Percentiles rank a stretch among this genome's conserved stretches.
Conservation (phyloP, 2,329 filamentous ascomycete genomes). For the Aspergillus tamarii region DNA sequence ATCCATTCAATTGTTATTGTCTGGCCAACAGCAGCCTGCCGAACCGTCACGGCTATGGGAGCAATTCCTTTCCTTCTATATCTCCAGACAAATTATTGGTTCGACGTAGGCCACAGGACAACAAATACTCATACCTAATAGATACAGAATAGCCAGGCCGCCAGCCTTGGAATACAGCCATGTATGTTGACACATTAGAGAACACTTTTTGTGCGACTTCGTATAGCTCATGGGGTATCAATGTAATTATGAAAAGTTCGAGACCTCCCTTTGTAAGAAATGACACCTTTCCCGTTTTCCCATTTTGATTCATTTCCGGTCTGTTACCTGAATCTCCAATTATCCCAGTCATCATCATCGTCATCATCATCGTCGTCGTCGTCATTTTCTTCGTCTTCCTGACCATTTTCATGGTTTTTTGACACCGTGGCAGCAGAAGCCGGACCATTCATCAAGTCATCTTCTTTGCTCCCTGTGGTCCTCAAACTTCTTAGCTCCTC, state of each 20-base stretch:
- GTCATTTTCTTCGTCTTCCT: constrained; percentile 26
- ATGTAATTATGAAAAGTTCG: constrained; percentile 33
- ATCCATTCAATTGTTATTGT: constrained; percentile 10
- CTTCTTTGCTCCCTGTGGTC: constrained; percentile 29
- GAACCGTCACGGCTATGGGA: background rate
- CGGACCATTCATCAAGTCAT: constrained; percentile 30
- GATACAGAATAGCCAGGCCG: constrained; percentile 4
- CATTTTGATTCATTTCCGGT: constrained; percentile 22
- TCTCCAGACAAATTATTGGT: constrained; percentile 4
- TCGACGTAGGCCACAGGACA: background rate
- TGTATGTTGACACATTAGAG: constrained; percentile 15
- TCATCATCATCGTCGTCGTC: constrained; percentile 53
- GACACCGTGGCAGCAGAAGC: constrained; percentile 26
- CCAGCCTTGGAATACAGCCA: constrained; percentile 6
- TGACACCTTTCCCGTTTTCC: constrained; percentile 26
- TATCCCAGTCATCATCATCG: constrained; percentile 55
- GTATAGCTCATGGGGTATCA: constrained; percentile 40
- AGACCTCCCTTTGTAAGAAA: constrained; percentile 28
- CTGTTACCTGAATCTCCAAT: constrained; percentile 45
- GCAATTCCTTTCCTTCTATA: background rate
- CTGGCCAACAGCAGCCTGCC: background rate
- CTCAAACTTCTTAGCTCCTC: constrained; percentile 63
- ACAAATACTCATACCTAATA: constrained; percentile 2
- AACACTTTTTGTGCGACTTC: constrained; percentile 21
- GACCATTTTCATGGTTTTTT: constrained; percentile 48